Conservation (phyloP, 352 stramenopile genomes). For the Globisporangium iwayamae region DNA sequence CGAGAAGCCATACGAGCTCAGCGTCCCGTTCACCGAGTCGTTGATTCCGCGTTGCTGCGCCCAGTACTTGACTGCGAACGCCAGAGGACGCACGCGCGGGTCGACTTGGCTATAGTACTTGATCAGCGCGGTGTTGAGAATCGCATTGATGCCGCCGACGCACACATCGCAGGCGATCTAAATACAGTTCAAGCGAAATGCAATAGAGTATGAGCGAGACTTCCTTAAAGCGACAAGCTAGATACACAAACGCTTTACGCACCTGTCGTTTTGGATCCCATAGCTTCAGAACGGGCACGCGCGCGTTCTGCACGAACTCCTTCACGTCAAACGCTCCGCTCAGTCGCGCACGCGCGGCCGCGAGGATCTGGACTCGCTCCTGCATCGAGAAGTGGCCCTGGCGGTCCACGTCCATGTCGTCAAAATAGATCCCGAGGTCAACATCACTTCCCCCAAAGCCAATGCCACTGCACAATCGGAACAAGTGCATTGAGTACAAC, state of each 20-base stretch:
- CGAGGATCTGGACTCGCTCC: slow-evolving; percentile 59
- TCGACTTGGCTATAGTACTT: slow-evolving; percentile 70
- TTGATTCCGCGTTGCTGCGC: slow-evolving; percentile 96
- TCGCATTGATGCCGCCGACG: slow-evolving; percentile 59
- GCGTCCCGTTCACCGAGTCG: slow-evolving; percentile 93
- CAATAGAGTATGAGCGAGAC: background rate
- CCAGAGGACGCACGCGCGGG: slow-evolving; percentile 85
- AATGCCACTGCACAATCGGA: slow-evolving; percentile 36
- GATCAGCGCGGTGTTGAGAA: slow-evolving; percentile 81
- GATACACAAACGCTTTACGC: background rate
- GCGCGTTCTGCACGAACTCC: slow-evolving; percentile 70
- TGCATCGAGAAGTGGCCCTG: slow-evolving; percentile 54
- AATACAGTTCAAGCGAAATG: background rate
- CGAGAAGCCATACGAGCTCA: slow-evolving; percentile 98
- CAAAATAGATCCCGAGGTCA: slow-evolving; percentile 82
- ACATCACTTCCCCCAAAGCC: slow-evolving; percentile 78
- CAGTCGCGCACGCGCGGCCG: slow-evolving; percentile 41
- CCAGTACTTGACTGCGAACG: slow-evolving; percentile 98
- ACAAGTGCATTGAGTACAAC: background rate
- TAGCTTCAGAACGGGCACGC: slow-evolving; percentile 75
- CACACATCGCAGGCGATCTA: slow-evolving; percentile 72
- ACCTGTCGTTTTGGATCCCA: slow-evolving; percentile 64
- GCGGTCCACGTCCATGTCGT: slow-evolving; percentile 52
- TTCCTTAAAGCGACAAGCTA: background rate
- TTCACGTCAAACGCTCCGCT: slow-evolving; percentile 47